phyloP scores from a whole-genome alignment of 441 rosid species.

The Flueggea neowawraea region DNA sequence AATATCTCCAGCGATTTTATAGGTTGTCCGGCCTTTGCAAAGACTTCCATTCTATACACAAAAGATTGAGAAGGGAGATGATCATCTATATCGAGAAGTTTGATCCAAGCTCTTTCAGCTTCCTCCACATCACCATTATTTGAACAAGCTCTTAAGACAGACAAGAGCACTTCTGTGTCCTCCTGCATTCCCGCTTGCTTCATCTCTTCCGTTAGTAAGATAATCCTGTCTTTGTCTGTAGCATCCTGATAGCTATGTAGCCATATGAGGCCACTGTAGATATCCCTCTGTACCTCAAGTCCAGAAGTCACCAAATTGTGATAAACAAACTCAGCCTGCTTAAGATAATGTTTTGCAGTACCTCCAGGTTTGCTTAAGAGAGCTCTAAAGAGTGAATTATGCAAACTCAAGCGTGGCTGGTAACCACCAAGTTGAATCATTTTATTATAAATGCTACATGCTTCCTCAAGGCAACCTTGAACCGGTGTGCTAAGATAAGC shows the following conservation, averaged over 20 bases:
- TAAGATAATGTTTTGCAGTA: slow-evolving; percentile 48
- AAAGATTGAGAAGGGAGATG: slow-evolving; percentile 60
- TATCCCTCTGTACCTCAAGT: slow-evolving; percentile 68
- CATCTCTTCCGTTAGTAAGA: slow-evolving; percentile 61
- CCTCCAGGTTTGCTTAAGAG: slow-evolving; percentile 57
- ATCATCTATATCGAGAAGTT: slow-evolving; percentile 33
- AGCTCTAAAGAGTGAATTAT: slow-evolving; percentile 79
- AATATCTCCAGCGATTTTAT: slow-evolving; percentile 56
- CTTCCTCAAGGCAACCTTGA: slow-evolving; percentile 78
- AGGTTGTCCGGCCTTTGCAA: slow-evolving; percentile 53
- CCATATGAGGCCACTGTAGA: slow-evolving; percentile 73
- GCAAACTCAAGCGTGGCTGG: slow-evolving; percentile 60
- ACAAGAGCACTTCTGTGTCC: slow-evolving; percentile 58
- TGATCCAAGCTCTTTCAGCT: slow-evolving; percentile 64
- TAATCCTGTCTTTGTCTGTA: slow-evolving; percentile 53
- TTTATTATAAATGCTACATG: slow-evolving; percentile 71
- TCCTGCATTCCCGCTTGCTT: slow-evolving; percentile 52
- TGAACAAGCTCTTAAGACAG: slow-evolving; percentile 72
- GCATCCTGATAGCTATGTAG: slow-evolving; percentile 80
- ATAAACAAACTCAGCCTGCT: slow-evolving; percentile 85
- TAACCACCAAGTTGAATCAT: slow-evolving; percentile 97
- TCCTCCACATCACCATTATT: slow-evolving; percentile 65
- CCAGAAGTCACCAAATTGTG: slow-evolving; percentile 65
- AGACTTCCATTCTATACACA: slow-evolving; percentile 80
- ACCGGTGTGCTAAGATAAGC: slow-evolving; percentile 71